These are phyloP conservation scores for Colletotrichum costaricense DNA, from an alignment of 2,329 filamentous ascomycete genomes.

Conservation along the genomic window DNA sequence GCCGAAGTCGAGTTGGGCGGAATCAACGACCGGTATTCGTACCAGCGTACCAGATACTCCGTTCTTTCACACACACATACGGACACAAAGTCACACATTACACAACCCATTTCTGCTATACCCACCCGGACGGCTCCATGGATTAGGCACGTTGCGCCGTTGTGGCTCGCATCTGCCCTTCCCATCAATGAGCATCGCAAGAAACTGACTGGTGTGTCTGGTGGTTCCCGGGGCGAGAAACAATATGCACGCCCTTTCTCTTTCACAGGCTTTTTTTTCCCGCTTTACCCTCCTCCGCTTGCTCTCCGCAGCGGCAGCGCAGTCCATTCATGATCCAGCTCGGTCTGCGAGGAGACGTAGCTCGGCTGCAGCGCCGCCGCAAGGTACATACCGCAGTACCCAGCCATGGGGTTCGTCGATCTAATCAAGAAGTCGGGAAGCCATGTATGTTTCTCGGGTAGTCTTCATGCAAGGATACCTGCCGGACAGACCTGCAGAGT, in stretches of 20 bases:
- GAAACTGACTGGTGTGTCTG: background rate
- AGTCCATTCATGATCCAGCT: slow-evolving; percentile 7
- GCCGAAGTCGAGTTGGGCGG: background rate
- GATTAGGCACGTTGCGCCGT: slow-evolving; percentile 33
- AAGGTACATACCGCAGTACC: background rate
- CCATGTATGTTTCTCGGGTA: slow-evolving; percentile 3
- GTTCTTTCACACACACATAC: background rate
- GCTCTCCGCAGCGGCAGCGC: slow-evolving; percentile 5
- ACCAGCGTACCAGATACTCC: background rate
- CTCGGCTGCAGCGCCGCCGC: slow-evolving; percentile 21
- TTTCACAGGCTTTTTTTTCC: slow-evolving; percentile 12
- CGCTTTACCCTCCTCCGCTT: background rate
- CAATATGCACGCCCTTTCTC: slow-evolving; percentile 3
- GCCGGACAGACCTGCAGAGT: slow-evolving; percentile 21
- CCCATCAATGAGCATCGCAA: background rate
- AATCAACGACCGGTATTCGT: background rate
- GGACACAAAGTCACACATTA: background rate
- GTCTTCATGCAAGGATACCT: slow-evolving; percentile 29
- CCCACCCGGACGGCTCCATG: slow-evolving; percentile 31
- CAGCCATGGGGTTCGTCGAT: slow-evolving; percentile 34
- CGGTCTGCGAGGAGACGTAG: slow-evolving; percentile 27
- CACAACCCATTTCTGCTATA: slow-evolving; percentile 7
- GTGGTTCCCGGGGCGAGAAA: background rate
- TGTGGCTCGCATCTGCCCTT: slow-evolving; percentile 31
- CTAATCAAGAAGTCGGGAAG: slow-evolving; percentile 28